phyloP scores from a whole-genome alignment of 441 rosid species.

The Breynia disticha region DNA sequence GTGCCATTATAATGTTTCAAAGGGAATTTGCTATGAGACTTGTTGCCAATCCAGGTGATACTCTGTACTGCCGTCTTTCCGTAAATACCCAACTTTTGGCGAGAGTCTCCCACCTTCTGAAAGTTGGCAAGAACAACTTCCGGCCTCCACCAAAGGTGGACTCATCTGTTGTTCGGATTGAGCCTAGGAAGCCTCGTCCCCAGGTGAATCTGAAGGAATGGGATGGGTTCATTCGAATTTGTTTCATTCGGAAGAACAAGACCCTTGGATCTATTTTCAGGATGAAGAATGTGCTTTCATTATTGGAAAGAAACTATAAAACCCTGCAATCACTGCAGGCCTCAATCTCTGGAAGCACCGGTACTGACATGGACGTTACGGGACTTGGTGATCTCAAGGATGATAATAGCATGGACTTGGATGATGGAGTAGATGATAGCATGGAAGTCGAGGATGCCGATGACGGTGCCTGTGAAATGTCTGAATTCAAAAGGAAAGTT shows the following conservation, averaged over 20 bases:
- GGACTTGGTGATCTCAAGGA: constrained; percentile 27
- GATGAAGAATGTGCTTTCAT: constrained; percentile 49
- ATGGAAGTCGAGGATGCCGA: constrained; percentile 54
- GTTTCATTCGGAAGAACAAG: constrained; percentile 86
- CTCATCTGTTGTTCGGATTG: constrained; percentile 88
- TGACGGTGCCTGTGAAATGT: constrained; percentile 30
- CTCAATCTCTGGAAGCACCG: constrained; percentile 13
- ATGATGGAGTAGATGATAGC: constrained; percentile 38
- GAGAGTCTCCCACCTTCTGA: constrained; percentile 79
- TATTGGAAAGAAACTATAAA: constrained; percentile 80
- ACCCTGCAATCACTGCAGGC: constrained; percentile 54
- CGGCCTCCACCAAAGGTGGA: constrained; percentile 95
- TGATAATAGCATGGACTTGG: constrained; percentile 44
- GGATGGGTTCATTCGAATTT: constrained; percentile 79
- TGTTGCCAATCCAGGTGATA: constrained; percentile 82
- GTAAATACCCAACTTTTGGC: constrained; percentile 82
- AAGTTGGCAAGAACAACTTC: constrained; percentile 91
- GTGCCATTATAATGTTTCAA: constrained; percentile 89
- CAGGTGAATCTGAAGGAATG: constrained; percentile 65
- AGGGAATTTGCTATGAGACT: constrained; percentile 92
- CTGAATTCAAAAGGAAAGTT: constrained; percentile 59
- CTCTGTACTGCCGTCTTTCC: constrained; percentile 78
- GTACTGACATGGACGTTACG: constrained; percentile 22
- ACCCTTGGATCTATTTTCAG: constrained; percentile 73
- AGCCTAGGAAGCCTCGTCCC: constrained; percentile 69